phyloP scores from a whole-genome alignment of 768 basidiomycete genomes.

The Auricularia sp. region DNA sequence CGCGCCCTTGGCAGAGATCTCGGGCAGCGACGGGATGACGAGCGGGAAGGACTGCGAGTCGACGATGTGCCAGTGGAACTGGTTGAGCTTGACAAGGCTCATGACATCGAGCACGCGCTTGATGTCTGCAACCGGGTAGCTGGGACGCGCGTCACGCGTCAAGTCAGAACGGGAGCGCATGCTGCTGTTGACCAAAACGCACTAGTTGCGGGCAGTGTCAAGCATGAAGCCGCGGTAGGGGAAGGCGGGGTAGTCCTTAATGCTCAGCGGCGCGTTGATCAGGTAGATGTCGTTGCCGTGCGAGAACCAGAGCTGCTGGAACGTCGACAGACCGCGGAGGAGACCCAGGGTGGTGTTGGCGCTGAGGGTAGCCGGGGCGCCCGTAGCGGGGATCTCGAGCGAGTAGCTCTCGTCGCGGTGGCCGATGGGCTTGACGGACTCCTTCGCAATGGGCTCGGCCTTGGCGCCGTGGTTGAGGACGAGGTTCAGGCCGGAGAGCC shows the following conservation, averaged over 20 bases:
- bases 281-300: slow-evolving; percentile 38
- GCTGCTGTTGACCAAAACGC: slow-evolving; percentile 8
- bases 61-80: slow-evolving; percentile 77
- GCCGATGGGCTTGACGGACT: slow-evolving; percentile 40
- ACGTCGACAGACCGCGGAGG: slow-evolving; percentile 66
- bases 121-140: slow-evolving; percentile 55
- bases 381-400: slow-evolving; percentile 43
- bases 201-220: slow-evolving; percentile 73
- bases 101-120: slow-evolving; percentile 64
- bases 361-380: slow-evolving; percentile 39
- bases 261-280: slow-evolving; percentile 44
- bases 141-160: slow-evolving; percentile 13
- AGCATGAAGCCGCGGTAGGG: slow-evolving; percentile 72
- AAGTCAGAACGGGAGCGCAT: neutral
- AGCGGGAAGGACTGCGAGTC: slow-evolving; percentile 80
- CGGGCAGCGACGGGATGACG: slow-evolving; percentile 46
- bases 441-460: slow-evolving; percentile 36
- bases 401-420: slow-evolving; percentile 50
- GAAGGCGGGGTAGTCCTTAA: slow-evolving; percentile 54
- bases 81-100: slow-evolving; percentile 71
- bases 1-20: slow-evolving; percentile 44
- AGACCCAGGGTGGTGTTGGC: slow-evolving; percentile 61
- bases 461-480: slow-evolving; percentile 23
- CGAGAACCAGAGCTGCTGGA: slow-evolving; percentile 27
- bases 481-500: slow-evolving; percentile 35